Base-by-base conservation (phyloP, 768 basidiomycete species). In the Naganishia randhawae region DNA sequence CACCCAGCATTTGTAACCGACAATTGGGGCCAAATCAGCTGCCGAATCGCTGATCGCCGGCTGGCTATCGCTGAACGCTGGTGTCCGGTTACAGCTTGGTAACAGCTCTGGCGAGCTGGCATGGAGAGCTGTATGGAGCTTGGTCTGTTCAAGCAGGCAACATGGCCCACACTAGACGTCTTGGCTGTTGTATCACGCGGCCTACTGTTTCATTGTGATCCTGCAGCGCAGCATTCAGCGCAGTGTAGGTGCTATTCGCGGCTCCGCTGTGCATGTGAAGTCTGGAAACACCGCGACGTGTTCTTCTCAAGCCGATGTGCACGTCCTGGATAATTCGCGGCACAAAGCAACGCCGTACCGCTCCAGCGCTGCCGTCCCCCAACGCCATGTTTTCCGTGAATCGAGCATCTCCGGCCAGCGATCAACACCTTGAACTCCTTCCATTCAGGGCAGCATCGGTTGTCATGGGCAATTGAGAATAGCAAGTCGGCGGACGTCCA, bases 371-470 rank as follows among this genome's bases (percentile, higher is more conserved):
- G 14, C 45, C 45, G 7, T 48, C 11, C 45, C 14, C 45, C 45
- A 48, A 48, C n/a, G 45, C 41, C 45, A 48, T 48, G 45, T 48
- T 48, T 48, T 48, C 45, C 45, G 45, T 22, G n/a, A 48, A 48
- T 48, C 45, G 45, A 48, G n/a, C 45, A 48, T 48, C n/a, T 48
- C 45, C 45, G 45, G 25, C 45, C n/a, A 22, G 13, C 45, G 45
- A 48, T 22, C 45, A 48, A 48, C 45, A 48, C 45, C 45, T 48
- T 22, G n/a, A 48, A 48, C 45, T n/a, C 45, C 45, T 48, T 48
- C n/a, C 45, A 13, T 48, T 48, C 45, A 48, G 45, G 45, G 45
- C 45, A 48, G n/a, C 45, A 48, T 48, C 45, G 45, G 11, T 48
- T 48, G 45, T n/a, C n/a, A 22, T 48, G 45, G 8, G 45, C 45